phyloP scores from a whole-genome alignment of 768 basidiomycete species.

The Phlegmacium glaucopus region DNA sequence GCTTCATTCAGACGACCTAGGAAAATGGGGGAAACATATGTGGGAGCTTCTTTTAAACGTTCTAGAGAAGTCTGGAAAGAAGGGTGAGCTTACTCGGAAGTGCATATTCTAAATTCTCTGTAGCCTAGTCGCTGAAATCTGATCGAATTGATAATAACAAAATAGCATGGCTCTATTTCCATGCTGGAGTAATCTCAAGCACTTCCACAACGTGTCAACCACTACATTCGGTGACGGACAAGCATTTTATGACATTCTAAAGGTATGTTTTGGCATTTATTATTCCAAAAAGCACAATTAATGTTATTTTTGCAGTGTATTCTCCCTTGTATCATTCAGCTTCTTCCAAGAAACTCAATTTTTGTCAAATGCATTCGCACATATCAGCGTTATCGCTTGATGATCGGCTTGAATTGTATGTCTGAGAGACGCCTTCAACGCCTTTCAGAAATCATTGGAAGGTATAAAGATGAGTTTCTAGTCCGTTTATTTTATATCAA shows the following conservation, averaged over 20 bases:
- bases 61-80: constrained; percentile 9
- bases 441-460: constrained; percentile 5
- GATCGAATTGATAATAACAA: neutral
- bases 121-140: neutral
- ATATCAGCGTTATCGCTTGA: constrained; percentile 16
- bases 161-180: constrained; percentile 25
- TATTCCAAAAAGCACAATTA: neutral
- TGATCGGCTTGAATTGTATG: constrained; percentile 25
- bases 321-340: constrained; percentile 22
- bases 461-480: neutral
- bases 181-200: constrained; percentile 24
- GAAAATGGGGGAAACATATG: constrained; percentile 25
- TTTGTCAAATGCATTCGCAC: constrained; percentile 24
- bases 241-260: constrained; percentile 23
- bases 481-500: neutral
- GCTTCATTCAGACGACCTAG: constrained; percentile 23
- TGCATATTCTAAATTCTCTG: constrained; percentile 8
- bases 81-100: constrained; percentile 15
- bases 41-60: constrained; percentile 15
- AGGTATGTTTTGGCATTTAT: constrained; percentile 12
- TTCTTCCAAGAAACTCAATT: constrained; percentile 21
- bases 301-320: constrained; percentile 17
- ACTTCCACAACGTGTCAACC: constrained; percentile 24
- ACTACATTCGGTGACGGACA: constrained; percentile 27
- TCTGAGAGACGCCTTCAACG: constrained; percentile 19